Percentiles rank a stretch among this genome's conserved stretches.
phyloP scores from a whole-genome alignment of 78 protist genomes.

The Protostelium mycophagum region DNA sequence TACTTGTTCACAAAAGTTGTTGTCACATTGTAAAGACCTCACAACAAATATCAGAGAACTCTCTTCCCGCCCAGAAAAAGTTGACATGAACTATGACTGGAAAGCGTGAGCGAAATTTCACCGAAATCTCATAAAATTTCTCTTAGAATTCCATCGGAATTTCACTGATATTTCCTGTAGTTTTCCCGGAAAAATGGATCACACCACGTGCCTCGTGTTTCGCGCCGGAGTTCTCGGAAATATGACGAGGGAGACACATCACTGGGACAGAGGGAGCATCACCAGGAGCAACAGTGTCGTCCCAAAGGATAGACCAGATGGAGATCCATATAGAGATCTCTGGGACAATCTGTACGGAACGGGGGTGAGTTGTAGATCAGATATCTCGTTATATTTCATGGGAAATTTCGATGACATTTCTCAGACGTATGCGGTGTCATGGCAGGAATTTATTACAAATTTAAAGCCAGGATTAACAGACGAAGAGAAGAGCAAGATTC shows the following conservation, averaged over 20 bases:
- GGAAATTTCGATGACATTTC: background rate
- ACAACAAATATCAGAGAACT: background rate
- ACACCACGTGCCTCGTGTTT: conserved; percentile 46
- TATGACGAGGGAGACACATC: too few species aligned
- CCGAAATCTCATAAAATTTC: too few species aligned
- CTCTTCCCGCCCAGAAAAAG: background rate
- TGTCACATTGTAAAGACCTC: too few species aligned
- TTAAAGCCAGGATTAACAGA: background rate
- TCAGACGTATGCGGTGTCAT: background rate
- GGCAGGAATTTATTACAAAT: background rate
- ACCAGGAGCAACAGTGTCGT: too few species aligned
- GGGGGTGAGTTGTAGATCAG: background rate
- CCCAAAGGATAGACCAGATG: too few species aligned
- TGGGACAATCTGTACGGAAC: background rate
- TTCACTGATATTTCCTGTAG: conserved; percentile 4
- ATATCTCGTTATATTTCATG: background rate
- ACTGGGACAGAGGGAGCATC: too few species aligned
- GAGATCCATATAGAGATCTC: background rate
- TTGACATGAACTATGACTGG: background rate
- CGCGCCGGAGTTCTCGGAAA: conserved; percentile 11
- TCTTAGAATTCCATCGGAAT: too few species aligned
- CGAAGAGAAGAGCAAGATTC: background rate
- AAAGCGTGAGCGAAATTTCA: background rate
- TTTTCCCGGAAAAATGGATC: conserved; percentile 72
- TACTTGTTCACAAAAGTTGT: too few species aligned